These are phyloP conservation scores for Hanseniaspora singularis DNA, from an alignment of 805 yeast species.

Conservation along the genomic window DNA sequence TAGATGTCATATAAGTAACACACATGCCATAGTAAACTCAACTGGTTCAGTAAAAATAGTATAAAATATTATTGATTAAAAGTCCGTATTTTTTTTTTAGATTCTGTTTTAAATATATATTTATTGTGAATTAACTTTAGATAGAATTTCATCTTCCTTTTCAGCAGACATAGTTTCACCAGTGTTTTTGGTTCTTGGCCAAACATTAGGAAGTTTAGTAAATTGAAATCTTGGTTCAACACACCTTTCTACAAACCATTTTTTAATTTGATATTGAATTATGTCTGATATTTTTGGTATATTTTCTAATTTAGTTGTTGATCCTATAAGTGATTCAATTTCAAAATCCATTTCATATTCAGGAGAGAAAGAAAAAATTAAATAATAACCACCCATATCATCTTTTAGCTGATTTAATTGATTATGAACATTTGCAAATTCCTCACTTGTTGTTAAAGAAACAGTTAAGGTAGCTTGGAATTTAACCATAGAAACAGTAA, in stretches of 20 bases:
- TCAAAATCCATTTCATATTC: slow-evolving; percentile 83
- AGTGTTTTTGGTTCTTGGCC: slow-evolving; percentile 61
- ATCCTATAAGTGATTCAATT: slow-evolving; percentile 80
- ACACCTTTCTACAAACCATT: slow-evolving; percentile 86
- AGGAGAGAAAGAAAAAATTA: slow-evolving; percentile 83
- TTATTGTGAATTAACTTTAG: not conserved
- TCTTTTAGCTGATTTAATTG: slow-evolving; percentile 18
- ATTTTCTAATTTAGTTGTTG: slow-evolving; percentile 81
- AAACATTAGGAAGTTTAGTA: slow-evolving; percentile 68
- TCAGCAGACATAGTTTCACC: slow-evolving; percentile 29
- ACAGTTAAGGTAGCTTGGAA: slow-evolving; percentile 84
- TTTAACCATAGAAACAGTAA: slow-evolving; percentile 78
- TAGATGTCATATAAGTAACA: slow-evolving; percentile 16
- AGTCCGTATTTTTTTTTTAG: no score
- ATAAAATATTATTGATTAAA: not conserved
- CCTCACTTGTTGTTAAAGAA: slow-evolving; percentile 39
- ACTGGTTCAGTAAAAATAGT: slow-evolving; percentile 19
- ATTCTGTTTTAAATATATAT: no score
- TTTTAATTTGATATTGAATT: slow-evolving; percentile 67
- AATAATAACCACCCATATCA: slow-evolving; percentile 43
- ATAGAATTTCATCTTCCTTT: slow-evolving; percentile 11
- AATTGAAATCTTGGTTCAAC: slow-evolving; percentile 89
- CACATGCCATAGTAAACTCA: slow-evolving; percentile 14
- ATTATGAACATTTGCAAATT: slow-evolving; percentile 22
- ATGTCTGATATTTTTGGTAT: slow-evolving; percentile 82